phyloP scores from a whole-genome alignment of 441 rosid species.

The Gossypium gossypioides region DNA sequence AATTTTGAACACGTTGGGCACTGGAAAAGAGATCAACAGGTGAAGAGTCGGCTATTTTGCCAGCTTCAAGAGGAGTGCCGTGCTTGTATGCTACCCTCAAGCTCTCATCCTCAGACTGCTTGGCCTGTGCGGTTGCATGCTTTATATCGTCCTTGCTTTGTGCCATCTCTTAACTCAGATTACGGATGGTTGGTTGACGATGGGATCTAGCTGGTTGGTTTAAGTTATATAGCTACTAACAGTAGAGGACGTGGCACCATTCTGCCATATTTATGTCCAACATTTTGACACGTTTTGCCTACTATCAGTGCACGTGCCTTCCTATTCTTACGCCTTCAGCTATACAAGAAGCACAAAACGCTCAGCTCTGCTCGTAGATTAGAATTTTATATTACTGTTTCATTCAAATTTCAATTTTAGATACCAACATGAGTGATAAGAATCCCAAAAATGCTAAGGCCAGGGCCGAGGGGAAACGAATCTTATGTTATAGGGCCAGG shows the following conservation, averaged over 20 bases:
- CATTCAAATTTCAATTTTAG: no score
- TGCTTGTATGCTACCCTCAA: constrained; percentile 1
- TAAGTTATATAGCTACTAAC: not conserved
- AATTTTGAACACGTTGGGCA: not conserved
- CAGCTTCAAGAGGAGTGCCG: not conserved
- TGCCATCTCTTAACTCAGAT: not conserved
- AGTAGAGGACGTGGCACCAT: not conserved
- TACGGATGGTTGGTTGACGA: no score
- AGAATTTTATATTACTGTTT: no score
- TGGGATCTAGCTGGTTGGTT: not conserved
- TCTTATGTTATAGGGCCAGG: no score
- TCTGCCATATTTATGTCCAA: not conserved
- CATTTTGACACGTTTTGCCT: not conserved
- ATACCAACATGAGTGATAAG: no score
- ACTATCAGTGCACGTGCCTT: not conserved
- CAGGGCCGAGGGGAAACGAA: no score
- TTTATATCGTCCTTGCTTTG: not conserved
- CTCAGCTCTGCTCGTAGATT: no score
- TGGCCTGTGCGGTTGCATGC: constrained; percentile 2
- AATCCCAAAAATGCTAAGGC: no score
- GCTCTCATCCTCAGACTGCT: constrained; percentile 1
- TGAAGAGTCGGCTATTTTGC: not conserved
- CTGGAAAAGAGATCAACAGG: constrained; percentile 1
- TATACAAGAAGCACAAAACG: no score
- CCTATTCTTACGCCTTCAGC: not conserved